Evolutionary conservation across 2,329 filamentous ascomycete genomes (phyloP).

Genomic region (Nemania sp.): DNA sequence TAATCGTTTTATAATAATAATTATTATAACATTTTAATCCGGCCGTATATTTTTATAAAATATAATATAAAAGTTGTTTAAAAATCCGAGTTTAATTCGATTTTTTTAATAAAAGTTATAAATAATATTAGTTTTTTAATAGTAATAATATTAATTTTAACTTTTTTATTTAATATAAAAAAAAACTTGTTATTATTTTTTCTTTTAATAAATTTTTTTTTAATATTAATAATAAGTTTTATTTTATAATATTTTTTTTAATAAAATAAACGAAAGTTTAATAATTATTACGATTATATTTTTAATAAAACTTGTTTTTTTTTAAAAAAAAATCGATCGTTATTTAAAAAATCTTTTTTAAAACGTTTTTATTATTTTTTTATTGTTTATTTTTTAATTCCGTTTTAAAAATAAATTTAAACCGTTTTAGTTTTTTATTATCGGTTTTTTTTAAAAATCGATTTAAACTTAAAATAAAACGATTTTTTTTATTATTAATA

Average conservation of each 20-base stretch:
- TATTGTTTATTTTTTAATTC: no score
- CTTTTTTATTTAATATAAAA: background rate
- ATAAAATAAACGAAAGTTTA: background rate
- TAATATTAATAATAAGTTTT: background rate
- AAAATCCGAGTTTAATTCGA: slow-evolving; percentile 2
- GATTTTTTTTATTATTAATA: background rate
- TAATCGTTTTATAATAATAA: background rate
- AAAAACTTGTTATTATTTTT: background rate
- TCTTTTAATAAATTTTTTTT: background rate
- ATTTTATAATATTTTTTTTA: background rate
- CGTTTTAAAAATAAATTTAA: background rate
- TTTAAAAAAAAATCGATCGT: no score
- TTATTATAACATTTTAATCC: background rate
- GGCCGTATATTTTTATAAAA: background rate
- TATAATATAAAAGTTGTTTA: background rate
- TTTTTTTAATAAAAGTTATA: no score
- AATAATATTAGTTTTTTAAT: no score
- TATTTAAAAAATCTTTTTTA: no score
- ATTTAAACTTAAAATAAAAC: background rate
- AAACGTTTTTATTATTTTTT: no score
- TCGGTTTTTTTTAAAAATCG: background rate
- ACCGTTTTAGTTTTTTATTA: background rate
- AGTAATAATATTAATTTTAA: background rate
- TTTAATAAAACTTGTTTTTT: background rate
- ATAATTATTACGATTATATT: background rate